A percentile compares a stretch with the other conserved stretches of the same genome.
Evolutionary conservation across 495 filamentous ascomycete genomes (phyloP).

Genomic region (Aspergillus sclerotioniger): DNA sequence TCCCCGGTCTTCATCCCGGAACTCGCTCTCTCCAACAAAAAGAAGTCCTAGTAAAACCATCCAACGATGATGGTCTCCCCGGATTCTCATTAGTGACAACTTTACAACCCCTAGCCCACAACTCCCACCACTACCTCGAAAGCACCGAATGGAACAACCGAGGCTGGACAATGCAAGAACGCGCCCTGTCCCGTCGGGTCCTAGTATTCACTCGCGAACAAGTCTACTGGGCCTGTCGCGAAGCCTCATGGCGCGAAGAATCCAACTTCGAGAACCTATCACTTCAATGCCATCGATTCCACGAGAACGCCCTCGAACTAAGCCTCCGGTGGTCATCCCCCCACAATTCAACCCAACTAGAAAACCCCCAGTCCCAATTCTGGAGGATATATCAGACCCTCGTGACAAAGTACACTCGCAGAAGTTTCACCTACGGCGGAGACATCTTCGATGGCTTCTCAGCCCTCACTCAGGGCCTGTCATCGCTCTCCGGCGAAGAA

Average conservation of each 20-base stretch:
- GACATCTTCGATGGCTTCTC: too few relatives aligned
- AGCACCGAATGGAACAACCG: neutral
- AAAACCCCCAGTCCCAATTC: too few relatives aligned
- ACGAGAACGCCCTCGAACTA: too few relatives aligned
- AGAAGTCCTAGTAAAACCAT: neutral
- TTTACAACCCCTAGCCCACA: neutral
- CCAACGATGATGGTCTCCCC: neutral
- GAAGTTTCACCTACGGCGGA: too few relatives aligned
- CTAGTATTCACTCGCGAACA: neutral
- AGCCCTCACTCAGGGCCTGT: too few relatives aligned
- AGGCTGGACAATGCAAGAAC: neutral
- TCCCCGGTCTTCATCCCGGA: neutral
- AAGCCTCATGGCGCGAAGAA: neutral
- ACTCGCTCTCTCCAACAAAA: neutral
- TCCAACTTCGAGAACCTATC: neutral
- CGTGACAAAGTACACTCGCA: too few relatives aligned
- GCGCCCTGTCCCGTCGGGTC: neutral
- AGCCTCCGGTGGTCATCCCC: too few relatives aligned
- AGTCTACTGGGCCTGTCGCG: neutral
- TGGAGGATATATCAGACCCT: too few relatives aligned
- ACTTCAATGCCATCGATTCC: too few relatives aligned
- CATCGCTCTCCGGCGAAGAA: too few relatives aligned
- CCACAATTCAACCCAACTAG: too few relatives aligned
- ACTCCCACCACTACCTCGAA: neutral
- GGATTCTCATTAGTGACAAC: neutral